Conservation (phyloP, 2,329 filamentous ascomycete genomes). For the Coniosporium tulheliwenetii region DNA sequence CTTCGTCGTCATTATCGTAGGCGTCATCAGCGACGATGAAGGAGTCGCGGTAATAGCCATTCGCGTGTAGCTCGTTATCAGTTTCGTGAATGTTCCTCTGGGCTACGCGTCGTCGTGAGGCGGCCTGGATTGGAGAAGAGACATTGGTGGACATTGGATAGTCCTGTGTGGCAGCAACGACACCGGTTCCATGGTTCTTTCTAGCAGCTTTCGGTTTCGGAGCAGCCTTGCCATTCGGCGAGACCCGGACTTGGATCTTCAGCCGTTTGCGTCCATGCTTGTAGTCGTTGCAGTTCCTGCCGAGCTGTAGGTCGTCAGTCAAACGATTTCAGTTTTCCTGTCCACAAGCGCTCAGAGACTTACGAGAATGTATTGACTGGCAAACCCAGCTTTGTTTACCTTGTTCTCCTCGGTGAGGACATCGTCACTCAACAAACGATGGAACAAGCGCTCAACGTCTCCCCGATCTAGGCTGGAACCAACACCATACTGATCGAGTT, state of each 20-base stretch:
- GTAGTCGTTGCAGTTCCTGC: conserved; percentile 30
- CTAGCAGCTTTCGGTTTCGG: conserved; percentile 14
- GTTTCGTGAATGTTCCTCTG: conserved; percentile 11
- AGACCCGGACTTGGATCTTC: conserved; percentile 37
- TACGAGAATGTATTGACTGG: conserved; percentile 58
- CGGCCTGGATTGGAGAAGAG: conserved; percentile 44
- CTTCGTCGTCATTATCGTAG: conserved; percentile 22
- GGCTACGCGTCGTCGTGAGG: conserved; percentile 20
- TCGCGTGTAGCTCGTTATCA: conserved; percentile 13
- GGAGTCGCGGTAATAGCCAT: conserved; percentile 18
- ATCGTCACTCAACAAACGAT: conserved; percentile 56
- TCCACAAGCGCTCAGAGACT: conserved; percentile 14
- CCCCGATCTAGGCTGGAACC: conserved; percentile 56
- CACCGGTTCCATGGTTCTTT: conserved; percentile 13
- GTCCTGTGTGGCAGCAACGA: conserved; percentile 21
- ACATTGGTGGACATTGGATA: conserved; percentile 50
- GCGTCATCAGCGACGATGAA: conserved; percentile 20
- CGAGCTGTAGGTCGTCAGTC: conserved; percentile 18
- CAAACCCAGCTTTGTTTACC: conserved; percentile 48
- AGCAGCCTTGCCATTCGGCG: conserved; percentile 24
- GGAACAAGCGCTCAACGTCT: conserved; percentile 73
- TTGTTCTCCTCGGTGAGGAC: conserved; percentile 58
- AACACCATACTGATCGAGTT: conserved; percentile 45
- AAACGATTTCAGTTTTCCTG: background rate
- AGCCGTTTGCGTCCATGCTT: conserved; percentile 25